Conservation (phyloP, 208 protist species). For the Strigomonas culicis region DNA sequence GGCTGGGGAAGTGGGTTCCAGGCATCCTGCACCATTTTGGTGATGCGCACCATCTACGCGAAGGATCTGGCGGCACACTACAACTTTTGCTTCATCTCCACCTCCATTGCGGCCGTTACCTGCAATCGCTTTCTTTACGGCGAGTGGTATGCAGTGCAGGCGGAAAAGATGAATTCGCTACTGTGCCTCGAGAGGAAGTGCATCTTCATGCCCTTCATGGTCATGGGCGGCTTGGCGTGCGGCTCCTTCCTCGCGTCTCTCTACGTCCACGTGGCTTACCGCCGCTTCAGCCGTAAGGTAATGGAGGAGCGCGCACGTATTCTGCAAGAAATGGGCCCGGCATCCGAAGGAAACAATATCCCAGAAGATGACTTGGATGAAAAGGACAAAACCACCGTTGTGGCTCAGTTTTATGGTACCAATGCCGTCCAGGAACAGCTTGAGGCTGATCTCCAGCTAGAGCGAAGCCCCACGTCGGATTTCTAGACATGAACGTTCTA, state of each 20-base stretch:
- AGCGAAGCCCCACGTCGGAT: too few species aligned
- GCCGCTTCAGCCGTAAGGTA: constrained; percentile 19
- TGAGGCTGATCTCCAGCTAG: too few species aligned
- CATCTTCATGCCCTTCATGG: constrained; percentile 45
- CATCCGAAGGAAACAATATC: too few species aligned
- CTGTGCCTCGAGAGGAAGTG: constrained; percentile 34
- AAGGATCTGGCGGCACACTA: constrained; percentile 71
- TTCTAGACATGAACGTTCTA: too few species aligned
- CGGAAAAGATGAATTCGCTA: constrained; percentile 27
- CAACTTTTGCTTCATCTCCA: constrained; percentile 48
- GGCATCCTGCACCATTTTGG: constrained; percentile 30
- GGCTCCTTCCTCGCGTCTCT: constrained; percentile 26
- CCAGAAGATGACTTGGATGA: too few species aligned
- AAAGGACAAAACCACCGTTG: too few species aligned
- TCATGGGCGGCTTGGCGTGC: constrained; percentile 41
- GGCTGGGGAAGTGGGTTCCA: constrained; percentile 58
- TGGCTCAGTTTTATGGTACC: too few species aligned
- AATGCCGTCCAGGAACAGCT: too few species aligned
- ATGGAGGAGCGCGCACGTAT: constrained; percentile 52
- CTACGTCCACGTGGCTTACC: constrained; percentile 44
- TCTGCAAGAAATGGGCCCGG: too few species aligned
- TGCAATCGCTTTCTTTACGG: constrained; percentile 64
- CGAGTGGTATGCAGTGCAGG: constrained; percentile 26
- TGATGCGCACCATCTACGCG: constrained; percentile 60
- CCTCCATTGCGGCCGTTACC: constrained; percentile 29